phyloP scores from a whole-genome alignment of 768 basidiomycete genomes.

The Kwoniella sp. region DNA sequence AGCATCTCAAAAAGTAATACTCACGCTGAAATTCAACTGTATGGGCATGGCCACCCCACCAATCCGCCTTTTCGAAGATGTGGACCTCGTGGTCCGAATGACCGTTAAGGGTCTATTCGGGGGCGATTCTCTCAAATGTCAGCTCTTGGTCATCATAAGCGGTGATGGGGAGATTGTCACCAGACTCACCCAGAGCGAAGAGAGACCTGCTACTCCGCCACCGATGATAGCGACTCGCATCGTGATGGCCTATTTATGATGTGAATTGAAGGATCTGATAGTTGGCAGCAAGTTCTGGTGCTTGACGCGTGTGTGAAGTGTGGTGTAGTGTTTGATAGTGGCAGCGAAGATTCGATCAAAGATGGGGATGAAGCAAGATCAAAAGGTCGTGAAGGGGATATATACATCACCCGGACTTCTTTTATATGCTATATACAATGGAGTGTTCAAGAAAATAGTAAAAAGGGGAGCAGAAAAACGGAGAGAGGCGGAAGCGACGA shows the following conservation, averaged over 20 bases:
- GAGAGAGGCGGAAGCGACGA: background rate
- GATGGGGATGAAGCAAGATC: background rate
- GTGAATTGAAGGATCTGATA: too few relatives aligned
- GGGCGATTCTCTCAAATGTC: background rate
- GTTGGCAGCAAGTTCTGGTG: too few relatives aligned
- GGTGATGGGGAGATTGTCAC: too few relatives aligned
- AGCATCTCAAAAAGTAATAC: too few relatives aligned
- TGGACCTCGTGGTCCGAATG: conserved; percentile 12
- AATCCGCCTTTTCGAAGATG: conserved; percentile 23
- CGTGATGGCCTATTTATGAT: background rate
- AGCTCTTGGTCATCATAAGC: too few relatives aligned
- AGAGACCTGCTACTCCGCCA: conserved; percentile 11
- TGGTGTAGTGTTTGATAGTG: too few relatives aligned
- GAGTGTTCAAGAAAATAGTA: background rate
- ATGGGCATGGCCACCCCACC: conserved; percentile 22
- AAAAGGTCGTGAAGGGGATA: background rate
- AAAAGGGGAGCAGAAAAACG: background rate
- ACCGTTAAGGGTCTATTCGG: background rate
- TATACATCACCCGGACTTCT: background rate
- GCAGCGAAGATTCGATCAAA: too few relatives aligned
- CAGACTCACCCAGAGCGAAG: conserved; percentile 16
- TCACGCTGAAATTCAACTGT: conserved; percentile 18
- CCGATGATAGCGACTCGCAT: conserved; percentile 15
- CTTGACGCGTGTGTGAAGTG: too few relatives aligned
- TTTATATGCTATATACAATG: background rate